phyloP scores from a whole-genome alignment of 2,329 filamentous ascomycete genomes.

The Pseudogymnoascus sp. region DNA sequence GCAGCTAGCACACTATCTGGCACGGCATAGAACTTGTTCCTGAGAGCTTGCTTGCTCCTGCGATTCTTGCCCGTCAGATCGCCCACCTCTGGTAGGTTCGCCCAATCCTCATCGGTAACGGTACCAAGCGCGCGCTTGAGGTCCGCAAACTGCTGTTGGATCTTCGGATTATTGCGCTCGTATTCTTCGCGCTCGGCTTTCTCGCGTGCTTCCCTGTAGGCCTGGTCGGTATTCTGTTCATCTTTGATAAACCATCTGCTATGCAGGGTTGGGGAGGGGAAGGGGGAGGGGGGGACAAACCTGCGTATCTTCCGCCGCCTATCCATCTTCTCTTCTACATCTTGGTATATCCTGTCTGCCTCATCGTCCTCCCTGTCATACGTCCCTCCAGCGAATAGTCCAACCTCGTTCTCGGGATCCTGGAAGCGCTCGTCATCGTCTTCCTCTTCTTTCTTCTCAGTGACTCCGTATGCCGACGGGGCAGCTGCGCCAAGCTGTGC shows the following conservation, averaged over 20 bases:
- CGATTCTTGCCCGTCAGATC: constrained; percentile 93
- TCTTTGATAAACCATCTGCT: constrained; percentile 59
- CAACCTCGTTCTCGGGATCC: constrained; percentile 94
- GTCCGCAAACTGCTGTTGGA: constrained; percentile 95
- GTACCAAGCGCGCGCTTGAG: constrained; percentile 82
- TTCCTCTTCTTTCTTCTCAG: constrained; percentile 50
- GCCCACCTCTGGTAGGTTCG: constrained; percentile 86
- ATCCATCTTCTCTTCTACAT: constrained; percentile 96
- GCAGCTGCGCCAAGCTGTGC: constrained; percentile 67
- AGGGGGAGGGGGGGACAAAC: constrained; percentile 47
- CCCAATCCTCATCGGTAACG: constrained; percentile 94
- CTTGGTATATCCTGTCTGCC: constrained; percentile 89
- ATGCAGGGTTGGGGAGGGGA: constrained; percentile 25
- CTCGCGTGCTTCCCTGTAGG: constrained; percentile 85
- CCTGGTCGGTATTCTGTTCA: constrained; percentile 72
- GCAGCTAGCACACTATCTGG: constrained; percentile 91
- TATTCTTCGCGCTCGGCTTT: constrained; percentile 86
- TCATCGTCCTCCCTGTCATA: constrained; percentile 98
- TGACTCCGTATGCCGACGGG: constrained; percentile 61
- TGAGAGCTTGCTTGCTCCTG: constrained; percentile 70
- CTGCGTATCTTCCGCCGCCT: constrained; percentile 75
- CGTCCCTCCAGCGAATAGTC: constrained; percentile 86
- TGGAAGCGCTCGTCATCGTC: constrained; percentile 78
- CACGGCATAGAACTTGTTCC: constrained; percentile 87
- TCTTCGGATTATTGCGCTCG: constrained; percentile 95